Base-by-base conservation (phyloP, 2,329 filamentous ascomycete species). In the Huntiella savannae region DNA sequence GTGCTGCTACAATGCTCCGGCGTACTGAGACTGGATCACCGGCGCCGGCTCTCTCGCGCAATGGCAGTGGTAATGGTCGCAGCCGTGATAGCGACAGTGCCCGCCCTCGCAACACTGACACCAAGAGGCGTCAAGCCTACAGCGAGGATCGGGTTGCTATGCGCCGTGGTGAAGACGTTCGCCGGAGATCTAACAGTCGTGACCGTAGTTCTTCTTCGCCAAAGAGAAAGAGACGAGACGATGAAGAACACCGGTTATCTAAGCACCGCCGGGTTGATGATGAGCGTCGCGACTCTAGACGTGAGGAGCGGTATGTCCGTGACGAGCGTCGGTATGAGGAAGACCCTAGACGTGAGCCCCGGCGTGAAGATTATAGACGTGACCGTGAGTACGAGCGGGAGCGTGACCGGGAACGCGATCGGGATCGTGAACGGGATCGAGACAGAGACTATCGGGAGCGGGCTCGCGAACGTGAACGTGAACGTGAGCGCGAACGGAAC, bases 1-100 rank as follows among this genome's bases (percentile, higher is more conserved):
- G 75, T 42, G 59, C 64, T 52, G 28, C 34, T 2, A 75, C 76
- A 54, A 73, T 77, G 7, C 67, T 76, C 53, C 75, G 79, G 33
- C 72, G 72, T 40, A 65, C 66, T 36, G 71, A 75, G 35, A 80
- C 78, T 15, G 78, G 76, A n/a, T 86, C 82, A 13, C 82, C 82
- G 16, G 79, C 81, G 48, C 50, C 10, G 46, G 53, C 43, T 28
- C 57, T 61, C 44, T 58, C 61, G 13, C 73, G 71, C 59, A 65
- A 72, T 39, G 59, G 59, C 10, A 62, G 66, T 45, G 58, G 59
- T 36, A 43, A 33, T 33, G 68, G 73, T 28, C 66, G 70, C 43
- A 63, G 67, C 44, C 68, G 70, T 33, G 65, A 68, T 19, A 64
- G 68, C 49, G 64, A 64, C 28, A 65, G 66, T 3, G 67, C 10